Evolutionary conservation across 208 protist genomes (phyloP), one percentile per base, ranked within the genome.

Genomic region (Lotmaria passim): DNA sequence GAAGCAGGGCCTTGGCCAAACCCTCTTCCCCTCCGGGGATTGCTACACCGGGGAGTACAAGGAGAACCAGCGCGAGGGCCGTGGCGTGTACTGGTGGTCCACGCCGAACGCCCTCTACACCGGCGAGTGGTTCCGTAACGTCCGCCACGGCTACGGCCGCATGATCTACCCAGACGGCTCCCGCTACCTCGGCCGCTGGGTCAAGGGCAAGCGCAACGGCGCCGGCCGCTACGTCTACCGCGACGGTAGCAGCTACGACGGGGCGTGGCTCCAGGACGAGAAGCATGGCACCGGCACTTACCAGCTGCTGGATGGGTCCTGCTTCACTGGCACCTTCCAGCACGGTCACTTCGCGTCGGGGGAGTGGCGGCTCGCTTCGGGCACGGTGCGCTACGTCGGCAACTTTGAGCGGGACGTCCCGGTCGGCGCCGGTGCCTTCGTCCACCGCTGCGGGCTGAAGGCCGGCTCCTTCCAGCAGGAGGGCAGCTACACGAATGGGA

Each of bases 231-330:
- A 94, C 72, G 78, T 84, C 17, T 94, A 95, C 77, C 67, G 81
- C n/a, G 86, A 93, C 62, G 91, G 89, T 39, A 94, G 89, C 77
- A 90, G 74, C 75, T 96, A 96, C 81, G 82, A 93, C 51, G 91
- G 91, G 26, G 43, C 65, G 23, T 96, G 89, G 87, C 75, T 78
- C 24, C 71, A 84, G 65, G 87, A 92, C 46, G 77, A 89, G 51
- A 90, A 92, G 62, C 85, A 94, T 53, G 89, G 91, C 33, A 76
- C 73, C 53, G 91, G 91, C 41, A 79, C 76, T 7, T 93, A 93
- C 68, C 65, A 77, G 52, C 89, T 93, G 50, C 79, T 89, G 8
- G 87, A 94, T 68, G 88, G 87, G 30, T 89, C 85, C 5, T 75
- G 68, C 46, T 93, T 93, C 58, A 63, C 71, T 41, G 91, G 91